Percentiles rank a stretch among this genome's conserved stretches.
phyloP scores from a whole-genome alignment of 257 asterid genomes.

The Solanum appendiculatum region DNA sequence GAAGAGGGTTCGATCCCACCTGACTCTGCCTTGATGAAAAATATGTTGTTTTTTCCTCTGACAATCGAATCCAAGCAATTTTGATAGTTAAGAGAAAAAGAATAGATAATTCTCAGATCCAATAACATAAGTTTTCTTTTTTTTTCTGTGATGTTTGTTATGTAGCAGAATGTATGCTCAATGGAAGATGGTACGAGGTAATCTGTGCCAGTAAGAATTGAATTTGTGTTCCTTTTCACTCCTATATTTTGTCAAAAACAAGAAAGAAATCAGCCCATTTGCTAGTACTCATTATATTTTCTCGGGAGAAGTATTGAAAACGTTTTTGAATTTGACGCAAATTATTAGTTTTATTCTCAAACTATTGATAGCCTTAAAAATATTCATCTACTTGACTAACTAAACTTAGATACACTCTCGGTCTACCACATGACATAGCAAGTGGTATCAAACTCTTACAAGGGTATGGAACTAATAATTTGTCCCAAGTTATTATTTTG shows the following conservation, averaged over 20 bases:
- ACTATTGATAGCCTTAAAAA: accelerated
- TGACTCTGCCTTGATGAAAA: neutral
- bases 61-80: neutral
- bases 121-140: neutral
- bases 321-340: no score
- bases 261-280: neutral
- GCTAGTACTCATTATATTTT: no score
- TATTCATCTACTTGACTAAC: no score
- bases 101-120: neutral
- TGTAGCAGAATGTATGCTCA: neutral
- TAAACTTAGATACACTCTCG: no score
- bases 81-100: neutral
- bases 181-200: neutral
- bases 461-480: neutral
- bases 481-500: no score
- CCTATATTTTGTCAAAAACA: neutral
- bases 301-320: no score
- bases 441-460: no score
- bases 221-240: neutral
- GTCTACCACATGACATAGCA: no score
- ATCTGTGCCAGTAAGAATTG: neutral
- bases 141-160: neutral
- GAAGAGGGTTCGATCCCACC: neutral
- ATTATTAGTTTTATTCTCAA: no score
- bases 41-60: neutral